Percentiles rank a stretch among this genome's conserved stretches.
phyloP scores from a whole-genome alignment of 805 yeast species.

The Lipomyces starkeyi region DNA sequence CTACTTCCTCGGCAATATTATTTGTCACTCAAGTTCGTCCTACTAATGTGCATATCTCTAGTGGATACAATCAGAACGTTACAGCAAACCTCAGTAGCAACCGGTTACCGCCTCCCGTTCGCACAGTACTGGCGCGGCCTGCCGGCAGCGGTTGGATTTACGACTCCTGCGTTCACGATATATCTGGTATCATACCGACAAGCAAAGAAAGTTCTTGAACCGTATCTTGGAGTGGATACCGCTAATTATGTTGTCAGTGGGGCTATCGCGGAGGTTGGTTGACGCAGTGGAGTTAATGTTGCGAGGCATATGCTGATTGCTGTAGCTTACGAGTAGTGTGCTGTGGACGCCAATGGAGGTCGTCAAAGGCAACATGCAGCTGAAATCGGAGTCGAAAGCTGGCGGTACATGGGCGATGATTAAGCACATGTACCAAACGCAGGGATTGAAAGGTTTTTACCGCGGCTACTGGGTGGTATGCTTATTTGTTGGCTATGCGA shows the following conservation, averaged over 20 bases:
- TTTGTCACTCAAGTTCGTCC: background rate
- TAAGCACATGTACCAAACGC: slow-evolving; percentile 55
- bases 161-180: slow-evolving; percentile 52
- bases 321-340: slow-evolving; percentile 32
- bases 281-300: background rate
- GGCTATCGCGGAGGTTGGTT: slow-evolving; percentile 47
- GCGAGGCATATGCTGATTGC: background rate
- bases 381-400: slow-evolving; percentile 39
- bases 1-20: background rate
- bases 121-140: slow-evolving; percentile 51
- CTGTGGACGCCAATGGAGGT: slow-evolving; percentile 56
- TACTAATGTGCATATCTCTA: slow-evolving; percentile 12
- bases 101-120: slow-evolving; percentile 48
- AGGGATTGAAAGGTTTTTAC: slow-evolving; percentile 79
- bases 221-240: slow-evolving; percentile 47
- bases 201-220: slow-evolving; percentile 47
- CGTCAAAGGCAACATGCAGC: slow-evolving; percentile 52
- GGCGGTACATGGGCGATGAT: slow-evolving; percentile 40
- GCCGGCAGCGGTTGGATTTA: slow-evolving; percentile 48
- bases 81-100: slow-evolving; percentile 50
- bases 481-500: background rate
- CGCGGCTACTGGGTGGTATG: slow-evolving; percentile 64
- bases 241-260: slow-evolving; percentile 50
- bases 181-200: slow-evolving; percentile 52
- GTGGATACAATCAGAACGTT: slow-evolving; percentile 52